Base-by-base conservation (phyloP, 805 yeast species). In the Hanseniaspora jakobsenii region DNA sequence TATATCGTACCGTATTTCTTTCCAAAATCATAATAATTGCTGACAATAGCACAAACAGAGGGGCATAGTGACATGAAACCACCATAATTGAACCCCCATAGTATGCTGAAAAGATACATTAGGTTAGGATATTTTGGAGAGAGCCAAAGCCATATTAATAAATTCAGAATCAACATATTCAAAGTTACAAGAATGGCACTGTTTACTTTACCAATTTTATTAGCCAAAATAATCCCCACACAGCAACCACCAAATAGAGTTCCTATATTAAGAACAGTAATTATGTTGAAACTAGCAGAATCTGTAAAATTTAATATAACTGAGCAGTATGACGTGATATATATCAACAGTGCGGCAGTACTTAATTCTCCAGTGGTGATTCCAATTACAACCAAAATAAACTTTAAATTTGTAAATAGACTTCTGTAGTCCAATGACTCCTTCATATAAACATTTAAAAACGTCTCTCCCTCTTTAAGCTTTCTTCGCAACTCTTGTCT, bases 21-120 rank as follows among this genome's bases (percentile, higher is more conserved):
- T 24, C 78, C 78, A 55, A 70, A 72, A 45, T 63, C 68, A 39
- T 71, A 70, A 10, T 70, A 67, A 42, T 67, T 69, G 17, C 77
- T 71, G 28, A 76, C 71, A 47, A 74, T 75, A 1, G 75, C 77
- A 48, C 76, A 66, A 51, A 78, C 72, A 2, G 73, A 76, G 6
- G 80, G 78, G 35, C 73, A 64, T 44, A 75, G 55, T 3, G 78
- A 67, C 50, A 74, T 65, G 1, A 73, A 68, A 2, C 78, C 69
- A 6, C 77, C 73, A 8, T 77, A 67, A 48, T 66, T 62, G 41
- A 75, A 66, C 4, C 81, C 81, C 58, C 68, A 73, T 6, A 68
- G 50, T 1, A 61, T 65, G 12, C 73, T 60, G 50, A 73, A 73
- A 2, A 62, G 69, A 49, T 60, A 69, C 51, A 59, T 58, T n/a